phyloP scores from a whole-genome alignment of 768 basidiomycete species.

The Suillus occidentalis region DNA sequence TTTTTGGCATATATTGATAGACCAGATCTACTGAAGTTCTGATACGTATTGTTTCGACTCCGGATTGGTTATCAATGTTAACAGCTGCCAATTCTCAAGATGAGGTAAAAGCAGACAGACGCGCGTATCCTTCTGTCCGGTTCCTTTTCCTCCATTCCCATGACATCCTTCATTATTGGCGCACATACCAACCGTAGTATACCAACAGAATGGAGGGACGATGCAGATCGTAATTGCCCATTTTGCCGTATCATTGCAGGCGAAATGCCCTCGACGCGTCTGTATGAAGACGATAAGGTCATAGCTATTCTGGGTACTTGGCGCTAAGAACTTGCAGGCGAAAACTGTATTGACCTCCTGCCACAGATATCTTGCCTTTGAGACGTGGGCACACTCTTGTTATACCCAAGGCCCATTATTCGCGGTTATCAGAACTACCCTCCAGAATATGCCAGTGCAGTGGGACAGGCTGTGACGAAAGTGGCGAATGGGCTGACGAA shows the following conservation, averaged over 20 bases:
- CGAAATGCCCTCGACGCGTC: slow-evolving; percentile 44
- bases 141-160: slow-evolving; percentile 21
- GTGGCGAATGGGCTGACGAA: slow-evolving; percentile 62
- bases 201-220: slow-evolving; percentile 49
- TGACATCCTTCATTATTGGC: slow-evolving; percentile 77
- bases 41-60: neutral
- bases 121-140: neutral
- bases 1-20: neutral
- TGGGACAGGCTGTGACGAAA: slow-evolving; percentile 58
- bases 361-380: slow-evolving; percentile 65
- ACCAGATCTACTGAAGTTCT: neutral
- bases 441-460: slow-evolving; percentile 55
- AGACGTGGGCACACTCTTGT: slow-evolving; percentile 68
- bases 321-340: slow-evolving; percentile 6
- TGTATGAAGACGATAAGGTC: slow-evolving; percentile 64
- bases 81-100: neutral
- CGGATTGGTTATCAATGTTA: too few relatives aligned
- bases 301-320: slow-evolving; percentile 61
- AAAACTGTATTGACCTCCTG: neutral
- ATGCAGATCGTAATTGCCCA: slow-evolving; percentile 43
- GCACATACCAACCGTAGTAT: slow-evolving; percentile 50
- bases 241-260: slow-evolving; percentile 67
- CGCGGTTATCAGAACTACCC: slow-evolving; percentile 65
- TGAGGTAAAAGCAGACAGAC: neutral
- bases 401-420: slow-evolving; percentile 64